Conservation (phyloP, 2,329 filamentous ascomycete species). For the Colletotrichum paranaense region DNA sequence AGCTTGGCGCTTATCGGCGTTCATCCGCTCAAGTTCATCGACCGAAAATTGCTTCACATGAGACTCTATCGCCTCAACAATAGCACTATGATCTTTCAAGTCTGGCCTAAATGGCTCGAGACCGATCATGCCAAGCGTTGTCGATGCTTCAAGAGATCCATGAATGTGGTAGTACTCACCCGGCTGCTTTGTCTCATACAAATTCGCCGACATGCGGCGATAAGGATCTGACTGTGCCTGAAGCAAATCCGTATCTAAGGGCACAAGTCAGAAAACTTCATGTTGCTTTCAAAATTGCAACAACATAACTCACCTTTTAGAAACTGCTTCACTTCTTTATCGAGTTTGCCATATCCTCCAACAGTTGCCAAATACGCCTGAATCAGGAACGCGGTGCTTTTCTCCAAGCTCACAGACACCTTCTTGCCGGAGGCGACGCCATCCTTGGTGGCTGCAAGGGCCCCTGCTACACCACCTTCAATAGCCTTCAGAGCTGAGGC, state of each 20-base stretch:
- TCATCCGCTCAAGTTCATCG: constrained; percentile 68
- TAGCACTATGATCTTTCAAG: constrained; percentile 68
- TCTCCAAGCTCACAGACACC: constrained; percentile 49
- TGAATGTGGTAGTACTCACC: constrained; percentile 82
- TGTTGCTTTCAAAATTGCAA: not conserved
- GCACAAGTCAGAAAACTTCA: not conserved
- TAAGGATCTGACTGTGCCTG: constrained; percentile 78
- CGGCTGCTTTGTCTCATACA: constrained; percentile 74
- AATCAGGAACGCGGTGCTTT: constrained; percentile 56
- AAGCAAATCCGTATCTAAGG: constrained; percentile 76
- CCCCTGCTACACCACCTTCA: constrained; percentile 48
- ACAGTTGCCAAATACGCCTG: constrained; percentile 50
- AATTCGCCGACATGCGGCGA: constrained; percentile 77
- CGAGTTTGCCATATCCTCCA: constrained; percentile 51
- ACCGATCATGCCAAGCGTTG: constrained; percentile 77
- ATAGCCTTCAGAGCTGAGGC: constrained; percentile 56
- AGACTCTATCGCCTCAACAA: constrained; percentile 68
- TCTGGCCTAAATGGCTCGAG: constrained; percentile 71
- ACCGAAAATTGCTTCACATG: constrained; percentile 66
- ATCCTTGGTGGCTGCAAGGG: constrained; percentile 44
- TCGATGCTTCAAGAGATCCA: constrained; percentile 78
- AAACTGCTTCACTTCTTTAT: constrained; percentile 45
- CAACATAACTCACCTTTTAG: constrained; percentile 42
- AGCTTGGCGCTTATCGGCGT: constrained; percentile 66
- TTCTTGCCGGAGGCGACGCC: constrained; percentile 29